Evolutionary conservation across 2,329 filamentous ascomycete genomes (phyloP).

Genomic region (Apiospora hydei): DNA sequence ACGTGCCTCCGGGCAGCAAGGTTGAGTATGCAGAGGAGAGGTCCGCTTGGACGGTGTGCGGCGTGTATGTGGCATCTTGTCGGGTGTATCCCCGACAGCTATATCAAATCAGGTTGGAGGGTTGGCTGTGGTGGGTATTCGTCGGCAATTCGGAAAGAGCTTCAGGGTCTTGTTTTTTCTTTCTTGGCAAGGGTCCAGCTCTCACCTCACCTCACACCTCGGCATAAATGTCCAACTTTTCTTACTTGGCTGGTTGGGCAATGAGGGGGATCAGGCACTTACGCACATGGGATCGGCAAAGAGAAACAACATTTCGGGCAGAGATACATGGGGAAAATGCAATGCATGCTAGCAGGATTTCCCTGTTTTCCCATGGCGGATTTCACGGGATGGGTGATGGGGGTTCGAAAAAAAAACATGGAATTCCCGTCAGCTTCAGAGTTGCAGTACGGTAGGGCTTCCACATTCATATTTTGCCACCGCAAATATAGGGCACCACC

Average conservation of each 20-base stretch:
- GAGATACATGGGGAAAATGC: neutral
- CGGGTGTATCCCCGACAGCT: slow-evolving; percentile 4
- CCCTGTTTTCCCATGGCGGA: slow-evolving; percentile 18
- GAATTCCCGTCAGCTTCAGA: neutral
- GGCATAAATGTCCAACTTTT: neutral
- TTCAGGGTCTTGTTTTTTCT: slow-evolving; percentile 8
- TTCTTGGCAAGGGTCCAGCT: slow-evolving; percentile 17
- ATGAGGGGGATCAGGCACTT: neutral
- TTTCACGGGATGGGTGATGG: neutral
- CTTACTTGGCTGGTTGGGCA: neutral
- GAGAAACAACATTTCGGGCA: neutral
- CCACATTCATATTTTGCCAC: neutral
- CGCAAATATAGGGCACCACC: neutral
- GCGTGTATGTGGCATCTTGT: neutral
- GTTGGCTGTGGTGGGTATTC: neutral
- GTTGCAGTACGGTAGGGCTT: neutral
- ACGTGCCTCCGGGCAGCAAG: neutral
- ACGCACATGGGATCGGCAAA: neutral
- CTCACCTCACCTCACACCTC: neutral
- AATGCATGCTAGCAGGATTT: slow-evolving; percentile 1
- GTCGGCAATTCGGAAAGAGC: slow-evolving; percentile 13
- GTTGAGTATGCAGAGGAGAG: neutral
- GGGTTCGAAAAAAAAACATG: neutral
- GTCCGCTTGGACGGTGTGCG: neutral
- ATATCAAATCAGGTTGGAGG: neutral